Evolutionary conservation across 139 green algal genomes (phyloP).

Genomic region (Ettlia oleoabundans): DNA sequence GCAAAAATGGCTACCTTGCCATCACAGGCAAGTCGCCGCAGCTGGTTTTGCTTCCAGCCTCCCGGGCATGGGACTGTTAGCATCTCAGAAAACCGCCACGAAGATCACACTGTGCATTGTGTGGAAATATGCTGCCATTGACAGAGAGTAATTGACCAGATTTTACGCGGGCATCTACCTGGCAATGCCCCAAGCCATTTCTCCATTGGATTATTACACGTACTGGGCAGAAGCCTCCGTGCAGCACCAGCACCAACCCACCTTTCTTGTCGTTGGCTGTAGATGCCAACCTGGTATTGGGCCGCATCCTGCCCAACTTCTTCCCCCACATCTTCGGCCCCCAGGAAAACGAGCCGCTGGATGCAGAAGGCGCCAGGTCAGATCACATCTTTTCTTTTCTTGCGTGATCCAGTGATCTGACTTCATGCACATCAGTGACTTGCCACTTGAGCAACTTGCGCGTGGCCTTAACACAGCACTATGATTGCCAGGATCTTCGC

Average conservation of each 20-base stretch:
- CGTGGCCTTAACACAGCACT: not conserved
- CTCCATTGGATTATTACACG: too few species aligned
- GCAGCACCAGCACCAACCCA: too few species aligned
- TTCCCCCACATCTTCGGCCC: conserved; percentile 96
- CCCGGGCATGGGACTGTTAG: too few species aligned
- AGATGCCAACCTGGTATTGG: conserved; percentile 95
- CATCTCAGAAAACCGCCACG: too few species aligned
- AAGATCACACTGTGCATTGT: not conserved
- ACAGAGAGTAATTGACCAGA: not conserved
- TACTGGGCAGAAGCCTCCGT: too few species aligned
- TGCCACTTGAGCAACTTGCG: too few species aligned
- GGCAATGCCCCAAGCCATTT: too few species aligned
- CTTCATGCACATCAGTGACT: too few species aligned
- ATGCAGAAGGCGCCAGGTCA: conserved; percentile 59
- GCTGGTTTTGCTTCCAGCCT: not conserved
- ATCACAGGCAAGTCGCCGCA: conserved; percentile 81
- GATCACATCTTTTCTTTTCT: too few species aligned
- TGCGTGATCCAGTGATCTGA: too few species aligned
- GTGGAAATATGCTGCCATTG: too few species aligned
- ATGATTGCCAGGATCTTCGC: not conserved
- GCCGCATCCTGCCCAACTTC: conserved; percentile 89
- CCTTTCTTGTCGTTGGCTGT: too few species aligned
- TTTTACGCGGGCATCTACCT: not conserved
- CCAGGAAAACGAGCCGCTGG: conserved; percentile 81
- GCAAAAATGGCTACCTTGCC: conserved; percentile 88